These are phyloP conservation scores for Pseudocercospora ulei DNA, from an alignment of 2,329 filamentous ascomycete species.

Conservation along the genomic window DNA sequence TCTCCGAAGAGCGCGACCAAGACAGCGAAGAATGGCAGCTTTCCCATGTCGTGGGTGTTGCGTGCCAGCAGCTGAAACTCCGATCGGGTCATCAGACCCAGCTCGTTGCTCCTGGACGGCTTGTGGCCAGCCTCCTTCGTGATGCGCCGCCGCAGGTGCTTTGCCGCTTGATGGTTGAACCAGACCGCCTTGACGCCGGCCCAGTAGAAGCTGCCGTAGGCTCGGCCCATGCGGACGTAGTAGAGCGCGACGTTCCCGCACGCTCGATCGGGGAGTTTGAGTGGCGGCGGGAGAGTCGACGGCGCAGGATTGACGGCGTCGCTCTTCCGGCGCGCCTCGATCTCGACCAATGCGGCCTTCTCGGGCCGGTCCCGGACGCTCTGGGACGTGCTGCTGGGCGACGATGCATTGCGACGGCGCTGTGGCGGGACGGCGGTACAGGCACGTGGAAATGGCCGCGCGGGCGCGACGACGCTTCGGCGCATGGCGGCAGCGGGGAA, in stretches of 20 bases:
- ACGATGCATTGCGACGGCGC: slow-evolving; percentile 6
- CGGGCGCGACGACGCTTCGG: slow-evolving; percentile 1
- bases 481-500: slow-evolving; percentile 9
- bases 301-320: slow-evolving; percentile 57
- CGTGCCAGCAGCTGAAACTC: slow-evolving; percentile 62
- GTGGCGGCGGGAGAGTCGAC: slow-evolving; percentile 61
- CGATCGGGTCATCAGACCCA: slow-evolving; percentile 47
- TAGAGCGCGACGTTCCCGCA: slow-evolving; percentile 44
- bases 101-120: slow-evolving; percentile 1
- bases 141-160: slow-evolving; percentile 43
- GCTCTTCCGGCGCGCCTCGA: slow-evolving; percentile 40
- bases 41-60: slow-evolving; percentile 60
- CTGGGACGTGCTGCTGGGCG: slow-evolving; percentile 9
- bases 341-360: slow-evolving; percentile 20
- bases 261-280: slow-evolving; percentile 52
- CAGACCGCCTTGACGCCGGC: slow-evolving; percentile 65
- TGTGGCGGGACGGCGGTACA: slow-evolving; percentile 1
- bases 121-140: slow-evolving; percentile 10
- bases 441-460: neutral
- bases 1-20: slow-evolving; percentile 73
- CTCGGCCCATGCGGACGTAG: slow-evolving; percentile 56
- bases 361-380: slow-evolving; percentile 16
- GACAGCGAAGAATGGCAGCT: slow-evolving; percentile 67
- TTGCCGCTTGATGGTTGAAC: slow-evolving; percentile 49
- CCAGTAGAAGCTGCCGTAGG: slow-evolving; percentile 81